Conservation (phyloP, 2,329 filamentous ascomycete genomes). For the Dactylellina haptotyla region DNA sequence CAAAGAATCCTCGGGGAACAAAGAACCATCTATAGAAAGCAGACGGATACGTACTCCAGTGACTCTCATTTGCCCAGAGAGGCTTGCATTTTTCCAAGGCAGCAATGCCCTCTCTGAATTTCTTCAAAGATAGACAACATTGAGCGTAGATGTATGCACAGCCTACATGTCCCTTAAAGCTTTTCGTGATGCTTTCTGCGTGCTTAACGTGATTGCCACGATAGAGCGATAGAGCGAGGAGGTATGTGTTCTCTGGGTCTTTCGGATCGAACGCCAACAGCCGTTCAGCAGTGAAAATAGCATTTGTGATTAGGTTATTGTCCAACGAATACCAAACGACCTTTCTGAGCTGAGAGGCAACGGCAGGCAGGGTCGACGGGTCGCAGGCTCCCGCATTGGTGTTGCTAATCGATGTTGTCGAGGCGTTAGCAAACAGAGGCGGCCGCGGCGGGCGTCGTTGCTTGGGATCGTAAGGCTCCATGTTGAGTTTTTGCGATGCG, state of each 20-base stretch:
- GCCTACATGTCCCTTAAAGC: conserved; percentile 79
- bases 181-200: conserved; percentile 84
- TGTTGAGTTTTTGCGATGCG: conserved; percentile 37
- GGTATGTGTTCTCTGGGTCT: conserved; percentile 80
- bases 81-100: conserved; percentile 83
- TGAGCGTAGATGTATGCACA: conserved; percentile 94
- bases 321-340: conserved; percentile 81
- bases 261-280: conserved; percentile 84
- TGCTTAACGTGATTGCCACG: conserved; percentile 83
- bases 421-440: conserved; percentile 27
- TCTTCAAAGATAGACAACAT: conserved; percentile 79
- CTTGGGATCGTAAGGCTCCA: conserved; percentile 52
- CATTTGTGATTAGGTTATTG: conserved; percentile 87
- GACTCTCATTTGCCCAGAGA: conserved; percentile 79
- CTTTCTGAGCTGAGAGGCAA: conserved; percentile 69
- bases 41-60: conserved; percentile 74
- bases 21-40: not conserved
- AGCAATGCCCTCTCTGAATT: conserved; percentile 80
- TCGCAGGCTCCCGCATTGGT: conserved; percentile 23
- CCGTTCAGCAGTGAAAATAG: conserved; percentile 90
- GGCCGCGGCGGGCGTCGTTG: conserved; percentile 46
- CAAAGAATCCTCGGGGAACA: not conserved
- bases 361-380: conserved; percentile 39
- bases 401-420: conserved; percentile 14
- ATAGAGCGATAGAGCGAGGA: conserved; percentile 85